Evolutionary conservation across 2,329 filamentous ascomycete species (phyloP), one percentile per base, ranked within the genome.

Genomic region (Trichoderma endophyticum): DNA sequence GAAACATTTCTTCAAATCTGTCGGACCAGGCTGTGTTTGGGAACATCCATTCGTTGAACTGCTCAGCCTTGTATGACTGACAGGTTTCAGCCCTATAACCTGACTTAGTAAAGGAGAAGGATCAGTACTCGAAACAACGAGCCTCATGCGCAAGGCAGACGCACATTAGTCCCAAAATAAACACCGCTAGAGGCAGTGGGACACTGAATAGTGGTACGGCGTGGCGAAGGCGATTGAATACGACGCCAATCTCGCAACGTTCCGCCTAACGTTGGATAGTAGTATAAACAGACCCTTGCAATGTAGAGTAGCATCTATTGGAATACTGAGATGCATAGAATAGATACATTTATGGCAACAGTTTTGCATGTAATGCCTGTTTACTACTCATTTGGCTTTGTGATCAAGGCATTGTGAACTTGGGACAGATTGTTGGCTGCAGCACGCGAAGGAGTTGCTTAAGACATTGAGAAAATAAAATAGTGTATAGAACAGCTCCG

Each of bases 41-140:
- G 54, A 60, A 36, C 8, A 28, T 7, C 5, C 32, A 11, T 6
- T 36, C 14, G 34, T 7, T 32, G 7, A 26, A 18, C 7, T 48
- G 56, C 65, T 30, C 56, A 68, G 65, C 65, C 65, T 68, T 34
- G 65, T 60, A 26, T 60, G 26, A 34, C 56, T n/a, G 36, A n/a
- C 56, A 15, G 21, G 65, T 68, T 68, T 68, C 56, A 68, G 65
- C 65, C 65, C 65, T 59, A 65, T 65, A 18, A 26, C 28, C 8
- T 26, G 28, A 26, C n/a, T 32, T 18, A 51, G 12, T 51, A n/a
- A 21, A 68, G 26, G 12, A 24, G 18, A 68, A 32, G n/a, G n/a
- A 60, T 60, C 28, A 30, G n/a, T 18, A 36, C 32, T 32, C 24
- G 24, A 4, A 12, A 21, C 5, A 8, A 32, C 6, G n/a, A 39